Percentiles rank a stretch among this genome's conserved stretches.
These are phyloP conservation scores for Bondarzewia mesenterica DNA, from an alignment of 1,284 basidiomycete genomes.

Conservation along the genomic window DNA sequence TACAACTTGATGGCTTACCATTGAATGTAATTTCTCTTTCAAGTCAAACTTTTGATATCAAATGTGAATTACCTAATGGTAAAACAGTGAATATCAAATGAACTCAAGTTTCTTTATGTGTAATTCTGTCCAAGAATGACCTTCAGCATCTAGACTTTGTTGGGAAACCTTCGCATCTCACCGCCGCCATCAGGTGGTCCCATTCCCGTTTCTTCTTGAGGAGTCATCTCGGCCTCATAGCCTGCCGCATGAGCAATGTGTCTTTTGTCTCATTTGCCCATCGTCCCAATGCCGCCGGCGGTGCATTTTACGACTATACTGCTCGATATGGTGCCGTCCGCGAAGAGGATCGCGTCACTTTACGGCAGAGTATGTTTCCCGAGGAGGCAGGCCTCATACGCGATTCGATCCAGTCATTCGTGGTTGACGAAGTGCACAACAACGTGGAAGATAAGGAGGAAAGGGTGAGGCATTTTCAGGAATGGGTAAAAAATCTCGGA, in stretches of 20 bases:
- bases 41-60: no score
- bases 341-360: conserved; percentile 72
- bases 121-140: no score
- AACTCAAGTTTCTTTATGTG: no score
- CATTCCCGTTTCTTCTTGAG: no score
- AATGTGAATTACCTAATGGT: no score
- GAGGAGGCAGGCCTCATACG: conserved; percentile 29
- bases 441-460: conserved; percentile 15
- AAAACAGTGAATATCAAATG: no score
- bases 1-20: no score
- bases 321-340: conserved; percentile 83
- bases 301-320: conserved; percentile 88
- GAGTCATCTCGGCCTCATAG: background rate
- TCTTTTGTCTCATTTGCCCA: conserved; percentile 72
- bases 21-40: no score
- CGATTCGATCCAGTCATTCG: conserved; percentile 21
- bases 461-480: conserved; percentile 33
- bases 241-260: conserved; percentile 40
- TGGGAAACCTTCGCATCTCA: no score
- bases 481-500: conserved; percentile 44
- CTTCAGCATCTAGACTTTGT: no score
- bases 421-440: conserved; percentile 19
- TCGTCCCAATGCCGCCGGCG: conserved; percentile 42
- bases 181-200: no score
- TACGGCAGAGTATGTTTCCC: conserved; percentile 63